Base-by-base conservation (phyloP, 495 filamentous ascomycete species). In the Endocarpon pusillum region DNA sequence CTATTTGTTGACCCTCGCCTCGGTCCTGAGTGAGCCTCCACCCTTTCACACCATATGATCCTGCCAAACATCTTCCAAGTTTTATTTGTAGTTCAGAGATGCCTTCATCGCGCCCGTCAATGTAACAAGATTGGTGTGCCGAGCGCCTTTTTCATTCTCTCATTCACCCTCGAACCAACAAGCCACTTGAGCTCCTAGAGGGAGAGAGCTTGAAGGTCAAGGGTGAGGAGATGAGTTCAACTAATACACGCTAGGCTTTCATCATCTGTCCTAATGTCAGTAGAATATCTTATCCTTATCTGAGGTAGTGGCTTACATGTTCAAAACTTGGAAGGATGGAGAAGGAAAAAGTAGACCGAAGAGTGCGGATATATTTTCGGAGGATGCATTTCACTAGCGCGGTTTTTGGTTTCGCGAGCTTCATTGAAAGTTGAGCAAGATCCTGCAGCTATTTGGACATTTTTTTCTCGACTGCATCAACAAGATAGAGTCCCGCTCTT, bases 311-410 rank as follows among this genome's bases (percentile, higher is more conserved):
- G 66, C 84, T 73, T 63, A 96, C 87, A 57, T 78, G 66, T 75
- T 76, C 76, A 81, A 92, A 92, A 83, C 75, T 81, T 84, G 83
- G 85, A 93, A 92, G 84, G 85, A 92, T 89, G 66, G 62, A 73
- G 71, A 73, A 62, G 57, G 70, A 65, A 68, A 57, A 51, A 61
- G 52, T 54, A 48, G 47, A 60, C 55, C 48, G 33, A 21, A 34
- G 28, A 36, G 32, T 15, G 35, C 29, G 35, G 21, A 18, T 16
- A 33, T 33, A 12, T 33, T 39, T 41, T 41, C n/a, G 14, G 8
- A 12, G n/a, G n/a, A n/a, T n/a, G n/a, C n/a, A n/a, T n/a, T n/a
- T n/a, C n/a, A n/a, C n/a, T n/a, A n/a, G n/a, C n/a, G n/a, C n/a
- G n/a, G n/a, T n/a, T n/a, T n/a, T n/a, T n/a, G n/a, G n/a, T n/a